Base-by-base conservation (phyloP, 805 yeast species). In the Saccharomycopsis sp. region DNA sequence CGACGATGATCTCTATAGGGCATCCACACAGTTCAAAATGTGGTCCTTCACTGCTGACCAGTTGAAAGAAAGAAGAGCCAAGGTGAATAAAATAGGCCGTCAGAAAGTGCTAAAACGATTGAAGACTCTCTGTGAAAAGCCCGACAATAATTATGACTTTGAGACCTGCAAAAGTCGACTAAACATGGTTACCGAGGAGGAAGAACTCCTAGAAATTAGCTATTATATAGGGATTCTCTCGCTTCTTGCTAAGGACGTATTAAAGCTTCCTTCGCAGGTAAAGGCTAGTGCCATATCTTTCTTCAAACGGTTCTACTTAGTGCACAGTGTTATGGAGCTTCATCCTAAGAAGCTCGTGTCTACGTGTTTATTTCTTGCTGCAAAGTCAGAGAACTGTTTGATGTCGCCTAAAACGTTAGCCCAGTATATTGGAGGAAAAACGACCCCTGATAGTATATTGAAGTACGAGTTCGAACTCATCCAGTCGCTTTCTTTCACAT, bases 371-470 rank as follows among this genome's bases (percentile, higher is more conserved):
- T 94, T 91, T 69, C 74, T 94, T 38, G 97, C 97, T 3, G 92
- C 97, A 50, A 94, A 94, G 71, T 82, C 92, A 17, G 99, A 94
- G 67, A 93, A 94, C 72, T 86, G 83, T 69, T 93, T 92, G 72
- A 86, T 94, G 34, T 82, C 96, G 25, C 87, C 93, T 60, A 86
- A 87, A 50, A 80, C 88, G 9, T 92, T 93, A 68, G 84, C 89
- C 57, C 79, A 81, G 57, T 58, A 19, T 22, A 47, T 62, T 42
- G 59, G 61, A 52, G 80, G 86, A 53, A 79, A 93, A 20, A 83
- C 83, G 15, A 81, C 83, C 42, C 84, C 87, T 17, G 80, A 78
- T 23, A 82, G 85, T 44, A 84, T 94, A 35, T 72, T 93, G 57
- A 86, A 85, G 61, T 76, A 89, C 58, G 99, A 94, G 72, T 94